Percentiles rank a stretch among this genome's conserved stretches.
phyloP scores from a whole-genome alignment of 192 early-diverging fungal species.

The Linnemannia schmuckeri region DNA sequence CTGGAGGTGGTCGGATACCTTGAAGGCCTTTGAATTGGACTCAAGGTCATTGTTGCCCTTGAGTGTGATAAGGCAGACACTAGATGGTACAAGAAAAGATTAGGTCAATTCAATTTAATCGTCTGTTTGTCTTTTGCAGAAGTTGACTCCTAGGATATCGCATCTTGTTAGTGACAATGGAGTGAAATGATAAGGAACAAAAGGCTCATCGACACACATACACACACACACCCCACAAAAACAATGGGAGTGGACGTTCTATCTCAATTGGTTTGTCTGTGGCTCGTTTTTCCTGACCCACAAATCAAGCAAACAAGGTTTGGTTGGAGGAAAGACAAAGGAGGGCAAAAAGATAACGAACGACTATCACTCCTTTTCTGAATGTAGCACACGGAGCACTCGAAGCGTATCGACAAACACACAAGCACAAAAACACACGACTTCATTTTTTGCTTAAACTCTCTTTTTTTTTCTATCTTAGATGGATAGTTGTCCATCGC shows the following conservation, averaged over 20 bases:
- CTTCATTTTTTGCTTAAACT: neutral
- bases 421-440: neutral
- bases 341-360: neutral
- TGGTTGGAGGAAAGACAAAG: neutral
- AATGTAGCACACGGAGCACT: slow-evolving; percentile 5
- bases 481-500: neutral
- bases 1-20: slow-evolving; percentile 74
- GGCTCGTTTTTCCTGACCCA: neutral
- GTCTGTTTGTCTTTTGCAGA: neutral
- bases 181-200: too few species aligned
- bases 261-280: neutral
- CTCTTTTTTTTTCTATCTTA: neutral
- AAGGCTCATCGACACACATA: too few species aligned
- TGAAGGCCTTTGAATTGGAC: slow-evolving; percentile 79
- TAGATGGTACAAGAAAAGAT: neutral
- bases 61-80: slow-evolving; percentile 84
- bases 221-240: neutral
- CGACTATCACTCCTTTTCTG: neutral
- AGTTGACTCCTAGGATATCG: neutral
- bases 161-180: too few species aligned
- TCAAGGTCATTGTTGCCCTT: slow-evolving; percentile 78
- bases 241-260: neutral
- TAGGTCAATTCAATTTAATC: neutral
- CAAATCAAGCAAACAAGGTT: neutral
- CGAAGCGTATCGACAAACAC: neutral